Evolutionary conservation across 345 rosid species (phyloP), one percentile per base, ranked within the genome.

Genomic region (Euphorbia pulcherrima): DNA sequence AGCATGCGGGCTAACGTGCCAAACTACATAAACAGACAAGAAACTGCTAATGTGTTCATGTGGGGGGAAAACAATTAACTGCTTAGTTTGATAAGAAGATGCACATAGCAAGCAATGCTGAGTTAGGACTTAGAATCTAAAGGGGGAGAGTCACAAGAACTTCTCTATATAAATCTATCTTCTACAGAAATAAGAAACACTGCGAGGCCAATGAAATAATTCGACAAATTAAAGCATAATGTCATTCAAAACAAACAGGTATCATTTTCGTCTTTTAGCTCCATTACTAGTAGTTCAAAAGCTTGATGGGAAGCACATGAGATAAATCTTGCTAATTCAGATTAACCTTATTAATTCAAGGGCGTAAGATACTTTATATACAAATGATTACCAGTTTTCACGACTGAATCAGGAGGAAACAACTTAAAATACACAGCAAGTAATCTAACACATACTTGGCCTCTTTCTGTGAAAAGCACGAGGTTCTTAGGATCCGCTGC

Each of bases 1-100:
- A 94, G 99, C 90, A 84, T 86, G 65, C 99, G 97, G 72, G 99
- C 96, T 81, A 94, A 73, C 13, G 97, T 85, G 48, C 95, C 97
- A 82, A 82, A 94, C 99, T 94, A 79, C 80, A 83, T 67, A 57
- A 13, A 55, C 58, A 80, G 9, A 41, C 61, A 40, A 75, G 30
- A 65, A 13, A 73, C 52, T 23, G 28, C 64, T 52, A 47, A 27
- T 16, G 40, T 63, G 53, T n/a, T 58, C 26, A 46, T 5, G 27
- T 41, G 67, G 18, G 57, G n/a, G 50, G 47, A 30, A 51, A 54
- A 9, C 54, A 21, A 35, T 12, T 29, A 29, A 46, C 65, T n/a
- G 4, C n/a, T 17, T 46, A n/a, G 59, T 39, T 39, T 26, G 4
- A 26, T 11, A 54, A 23, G 28, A 50, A 67, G 33, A 2, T 50